Evolutionary conservation across 2,329 filamentous ascomycete genomes (phyloP).

Genomic region (Sporothrix brasiliensis): DNA sequence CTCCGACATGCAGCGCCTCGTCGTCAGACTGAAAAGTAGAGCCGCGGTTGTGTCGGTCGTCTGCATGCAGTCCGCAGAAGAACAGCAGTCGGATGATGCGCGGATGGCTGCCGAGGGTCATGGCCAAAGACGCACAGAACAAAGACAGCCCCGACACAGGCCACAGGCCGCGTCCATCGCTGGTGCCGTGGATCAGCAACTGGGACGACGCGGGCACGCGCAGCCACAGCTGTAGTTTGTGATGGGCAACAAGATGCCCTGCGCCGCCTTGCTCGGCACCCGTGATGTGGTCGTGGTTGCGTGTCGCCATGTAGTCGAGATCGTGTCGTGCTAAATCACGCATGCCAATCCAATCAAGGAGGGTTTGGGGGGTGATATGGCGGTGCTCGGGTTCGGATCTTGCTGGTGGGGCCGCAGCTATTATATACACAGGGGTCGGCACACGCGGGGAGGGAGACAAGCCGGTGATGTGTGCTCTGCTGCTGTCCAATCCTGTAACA

Average conservation of each 20-base stretch:
- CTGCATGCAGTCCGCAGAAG: background rate
- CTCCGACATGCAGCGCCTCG: background rate
- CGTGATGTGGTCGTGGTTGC: background rate
- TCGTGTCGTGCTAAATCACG: background rate
- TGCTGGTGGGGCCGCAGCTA: too few relatives aligned
- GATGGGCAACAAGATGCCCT: background rate
- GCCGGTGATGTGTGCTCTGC: too few relatives aligned
- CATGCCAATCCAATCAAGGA: slow-evolving; percentile 15
- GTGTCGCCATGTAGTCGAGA: background rate
- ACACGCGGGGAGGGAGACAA: background rate
- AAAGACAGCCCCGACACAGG: background rate
- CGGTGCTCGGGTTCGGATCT: background rate
- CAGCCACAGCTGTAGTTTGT: slow-evolving; percentile 10
- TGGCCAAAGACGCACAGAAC: slow-evolving; percentile 2
- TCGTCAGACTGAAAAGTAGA: background rate
- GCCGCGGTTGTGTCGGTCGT: background rate
- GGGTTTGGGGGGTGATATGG: background rate
- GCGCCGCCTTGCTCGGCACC: background rate
- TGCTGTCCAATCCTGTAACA: too few relatives aligned
- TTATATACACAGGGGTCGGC: background rate
- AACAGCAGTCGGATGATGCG: slow-evolving; percentile 1
- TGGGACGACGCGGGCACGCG: background rate
- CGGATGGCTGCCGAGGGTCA: background rate
- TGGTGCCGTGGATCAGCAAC: slow-evolving; percentile 10
- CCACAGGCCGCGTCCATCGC: background rate